Evolutionary conservation across 1,284 basidiomycete genomes (phyloP), one percentile per base, ranked within the genome.

Genomic region (Leucoagaricus sp.): DNA sequence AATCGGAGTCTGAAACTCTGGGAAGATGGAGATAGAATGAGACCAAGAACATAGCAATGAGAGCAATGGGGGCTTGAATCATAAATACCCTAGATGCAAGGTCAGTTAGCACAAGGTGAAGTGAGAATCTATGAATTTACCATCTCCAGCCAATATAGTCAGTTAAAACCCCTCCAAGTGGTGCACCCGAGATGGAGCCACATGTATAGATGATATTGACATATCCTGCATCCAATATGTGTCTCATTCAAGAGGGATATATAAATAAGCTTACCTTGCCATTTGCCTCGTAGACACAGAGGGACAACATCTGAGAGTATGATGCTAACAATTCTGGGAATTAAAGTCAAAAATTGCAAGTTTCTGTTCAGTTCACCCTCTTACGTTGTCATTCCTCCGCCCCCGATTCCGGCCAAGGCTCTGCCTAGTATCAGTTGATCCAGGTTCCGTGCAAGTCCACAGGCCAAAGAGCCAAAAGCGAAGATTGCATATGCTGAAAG

Each of bases 121-220:
- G 60, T 4, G 84, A 68, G 71, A 87, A 86, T 0, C 80, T 80
- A n/a, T n/a, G n/a, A n/a, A n/a, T n/a, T n/a, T n/a, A n/a, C 83
- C 84, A 85, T 65, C 84, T 70, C 85, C 85, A 87, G 12, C 84
- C 83, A 45, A 85, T 79, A 2, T 71, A 80, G 60, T 86, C 84
- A 1, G 81, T 74, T 3, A 87, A 69, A 49, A 81, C 73, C 4
- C 84, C 84, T n/a, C 84, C 84, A 0, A 85, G 65, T 1, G 84
- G 83, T 7, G 83, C 84, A 10, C 85, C 85, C 0, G 75, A 69
- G 1, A 79, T 78, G 46, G 80, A 80, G 6, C 84, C 84, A 7
- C 74, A 70, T 0, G 83, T 78, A 55, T 75, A 86, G 4, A 85
- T 75, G 38, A 86, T 78, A 61, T 85, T 86, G 1, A 82, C 66